Conservation (phyloP, 768 basidiomycete genomes). For the Cystobasidium ongulense region DNA sequence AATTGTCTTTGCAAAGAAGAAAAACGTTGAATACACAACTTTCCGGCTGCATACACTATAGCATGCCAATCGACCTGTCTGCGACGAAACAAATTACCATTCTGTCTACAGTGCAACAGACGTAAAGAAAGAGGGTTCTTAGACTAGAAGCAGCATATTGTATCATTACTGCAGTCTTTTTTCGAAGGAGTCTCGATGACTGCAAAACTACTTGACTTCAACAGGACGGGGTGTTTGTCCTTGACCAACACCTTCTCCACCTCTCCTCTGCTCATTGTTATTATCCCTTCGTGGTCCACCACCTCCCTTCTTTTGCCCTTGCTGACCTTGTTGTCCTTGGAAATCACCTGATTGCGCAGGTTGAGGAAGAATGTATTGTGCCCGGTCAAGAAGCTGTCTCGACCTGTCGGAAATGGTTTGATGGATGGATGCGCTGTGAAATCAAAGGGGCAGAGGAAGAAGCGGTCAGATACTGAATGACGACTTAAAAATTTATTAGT, state of each 20-base stretch:
- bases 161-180: not conserved
- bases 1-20: not conserved
- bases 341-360: slow-evolving; percentile 5
- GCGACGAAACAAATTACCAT: not conserved
- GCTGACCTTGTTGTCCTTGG: slow-evolving; percentile 10
- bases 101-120: not conserved
- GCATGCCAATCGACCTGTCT: not conserved
- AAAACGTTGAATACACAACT: not conserved
- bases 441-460: not conserved
- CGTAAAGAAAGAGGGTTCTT: not conserved
- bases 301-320: slow-evolving; percentile 15
- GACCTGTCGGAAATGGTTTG: slow-evolving; percentile 30
- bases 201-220: not conserved
- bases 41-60: not conserved
- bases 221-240: slow-evolving; percentile 16
- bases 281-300: slow-evolving; percentile 4
- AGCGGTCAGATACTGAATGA: not conserved
- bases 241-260: slow-evolving; percentile 8
- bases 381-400: slow-evolving; percentile 22
- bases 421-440: slow-evolving; percentile 15
- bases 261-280: not conserved
- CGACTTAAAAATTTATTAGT: not conserved
- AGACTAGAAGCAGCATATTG: not conserved
- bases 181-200: not conserved
- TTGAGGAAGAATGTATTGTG: slow-evolving; percentile 25